Conservation (phyloP, 768 basidiomycete species). For the Leccinum imitatum region DNA sequence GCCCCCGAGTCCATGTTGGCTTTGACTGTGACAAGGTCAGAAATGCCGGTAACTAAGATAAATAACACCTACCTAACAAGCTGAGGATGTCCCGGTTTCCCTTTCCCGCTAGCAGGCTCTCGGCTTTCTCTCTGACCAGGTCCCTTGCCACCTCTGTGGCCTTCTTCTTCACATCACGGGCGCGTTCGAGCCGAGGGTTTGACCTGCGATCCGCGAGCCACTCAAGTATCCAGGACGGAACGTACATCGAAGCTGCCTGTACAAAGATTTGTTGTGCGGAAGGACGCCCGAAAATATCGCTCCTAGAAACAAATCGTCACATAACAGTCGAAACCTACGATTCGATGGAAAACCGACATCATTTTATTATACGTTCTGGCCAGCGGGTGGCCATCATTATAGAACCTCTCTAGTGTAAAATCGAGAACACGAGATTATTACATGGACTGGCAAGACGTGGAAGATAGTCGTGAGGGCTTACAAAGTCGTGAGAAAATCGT, state of each 20-base stretch:
- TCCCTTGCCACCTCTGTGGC: slow-evolving; percentile 13
- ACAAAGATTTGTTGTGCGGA: slow-evolving; percentile 20
- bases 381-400: slow-evolving; percentile 12
- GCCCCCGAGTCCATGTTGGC: slow-evolving; percentile 29
- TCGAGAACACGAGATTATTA: no score
- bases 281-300: slow-evolving; percentile 19
- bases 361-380: slow-evolving; percentile 11
- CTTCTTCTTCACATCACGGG: slow-evolving; percentile 10
- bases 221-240: slow-evolving; percentile 28
- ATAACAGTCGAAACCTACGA: slow-evolving; percentile 4
- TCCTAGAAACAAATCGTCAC: slow-evolving; percentile 12
- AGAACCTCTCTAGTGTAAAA: no score
- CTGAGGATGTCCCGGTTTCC: slow-evolving; percentile 24
- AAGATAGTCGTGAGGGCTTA: no score
- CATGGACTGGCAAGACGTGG: no score
- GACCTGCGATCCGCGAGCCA: slow-evolving; percentile 33
- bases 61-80: slow-evolving; percentile 37
- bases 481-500: no score
- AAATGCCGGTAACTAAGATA: neutral
- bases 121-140: slow-evolving; percentile 20
- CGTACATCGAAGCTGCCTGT: slow-evolving; percentile 13
- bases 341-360: slow-evolving; percentile 7
- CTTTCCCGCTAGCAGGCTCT: slow-evolving; percentile 12
- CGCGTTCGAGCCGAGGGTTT: slow-evolving; percentile 20
- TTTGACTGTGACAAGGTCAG: slow-evolving; percentile 18